A percentile compares a stretch with the other conserved stretches of the same genome.
These are phyloP conservation scores for Pyrus betulifolia DNA, from an alignment of 306 rosid genomes.

Conservation along the genomic window DNA sequence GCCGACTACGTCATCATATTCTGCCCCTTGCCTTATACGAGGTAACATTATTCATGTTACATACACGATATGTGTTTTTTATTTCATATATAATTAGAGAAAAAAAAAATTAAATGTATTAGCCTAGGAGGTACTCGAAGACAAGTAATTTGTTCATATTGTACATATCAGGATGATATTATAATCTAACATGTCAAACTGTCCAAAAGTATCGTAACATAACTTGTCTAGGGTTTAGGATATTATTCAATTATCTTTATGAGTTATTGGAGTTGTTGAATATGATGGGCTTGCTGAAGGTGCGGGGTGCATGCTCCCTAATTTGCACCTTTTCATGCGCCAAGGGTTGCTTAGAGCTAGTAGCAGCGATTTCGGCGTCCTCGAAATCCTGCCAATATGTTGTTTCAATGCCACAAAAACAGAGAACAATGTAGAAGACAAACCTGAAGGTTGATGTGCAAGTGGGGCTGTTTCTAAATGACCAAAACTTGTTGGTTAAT, in stretches of 20 bases:
- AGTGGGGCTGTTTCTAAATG: not conserved
- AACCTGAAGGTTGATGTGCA: not conserved
- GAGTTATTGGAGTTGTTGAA: not conserved
- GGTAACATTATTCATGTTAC: slow-evolving; percentile 24
- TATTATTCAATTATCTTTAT: not conserved
- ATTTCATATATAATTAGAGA: not conserved
- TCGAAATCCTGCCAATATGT: not conserved
- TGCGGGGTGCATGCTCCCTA: not conserved
- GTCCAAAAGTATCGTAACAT: rapidly evolving
- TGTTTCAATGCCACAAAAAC: not conserved
- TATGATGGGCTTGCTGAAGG: not conserved
- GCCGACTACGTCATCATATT: slow-evolving; percentile 72
- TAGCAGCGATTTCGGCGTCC: not conserved
- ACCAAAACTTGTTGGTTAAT: not conserved
- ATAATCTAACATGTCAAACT: not conserved
- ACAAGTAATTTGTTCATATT: not conserved
- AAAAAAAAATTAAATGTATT: too few relatives aligned
- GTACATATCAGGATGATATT: rapidly evolving
- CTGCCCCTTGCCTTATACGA: slow-evolving; percentile 80
- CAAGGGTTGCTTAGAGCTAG: not conserved
- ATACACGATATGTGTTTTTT: not conserved
- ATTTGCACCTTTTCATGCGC: not conserved
- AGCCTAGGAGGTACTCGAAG: too few relatives aligned
- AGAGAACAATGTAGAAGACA: not conserved
- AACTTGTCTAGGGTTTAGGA: not conserved